Conservation (phyloP, 23 red algal genomes). For the Cyanidioschyzon merolae region DNA sequence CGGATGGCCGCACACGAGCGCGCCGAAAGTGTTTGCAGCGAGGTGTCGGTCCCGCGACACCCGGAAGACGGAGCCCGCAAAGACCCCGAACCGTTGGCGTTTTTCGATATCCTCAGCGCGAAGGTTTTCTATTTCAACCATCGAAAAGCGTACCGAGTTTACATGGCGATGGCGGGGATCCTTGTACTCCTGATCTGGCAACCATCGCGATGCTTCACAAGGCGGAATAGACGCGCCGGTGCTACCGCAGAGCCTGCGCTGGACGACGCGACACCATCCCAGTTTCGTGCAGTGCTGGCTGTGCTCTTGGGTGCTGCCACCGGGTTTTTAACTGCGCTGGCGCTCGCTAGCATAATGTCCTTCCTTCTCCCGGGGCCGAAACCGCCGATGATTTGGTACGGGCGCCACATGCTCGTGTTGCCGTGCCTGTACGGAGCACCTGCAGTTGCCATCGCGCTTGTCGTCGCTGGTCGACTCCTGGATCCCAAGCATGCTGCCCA, state of each 20-base stretch:
- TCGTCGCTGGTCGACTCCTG: not conserved
- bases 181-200: not conserved
- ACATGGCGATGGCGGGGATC: not conserved
- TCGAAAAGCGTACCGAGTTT: not conserved
- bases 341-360: not conserved
- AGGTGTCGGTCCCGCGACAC: conserved; percentile 32
- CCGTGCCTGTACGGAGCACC: conserved; percentile 1
- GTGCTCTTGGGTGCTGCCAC: not conserved
- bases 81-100: not conserved
- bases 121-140: not conserved
- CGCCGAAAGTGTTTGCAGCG: conserved; percentile 28
- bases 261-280: not conserved
- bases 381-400: not conserved
- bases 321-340: not conserved
- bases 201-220: not conserved
- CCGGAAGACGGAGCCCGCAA: not conserved
- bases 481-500: not conserved
- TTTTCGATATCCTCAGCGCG: not conserved
- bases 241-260: not conserved
- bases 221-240: no score
- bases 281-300: not conserved
- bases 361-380: not conserved
- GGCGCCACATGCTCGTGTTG: not conserved
- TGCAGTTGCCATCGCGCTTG: not conserved
- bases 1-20: not conserved